Conservation (phyloP, 345 rosid species). For the Ceriops tagal region DNA sequence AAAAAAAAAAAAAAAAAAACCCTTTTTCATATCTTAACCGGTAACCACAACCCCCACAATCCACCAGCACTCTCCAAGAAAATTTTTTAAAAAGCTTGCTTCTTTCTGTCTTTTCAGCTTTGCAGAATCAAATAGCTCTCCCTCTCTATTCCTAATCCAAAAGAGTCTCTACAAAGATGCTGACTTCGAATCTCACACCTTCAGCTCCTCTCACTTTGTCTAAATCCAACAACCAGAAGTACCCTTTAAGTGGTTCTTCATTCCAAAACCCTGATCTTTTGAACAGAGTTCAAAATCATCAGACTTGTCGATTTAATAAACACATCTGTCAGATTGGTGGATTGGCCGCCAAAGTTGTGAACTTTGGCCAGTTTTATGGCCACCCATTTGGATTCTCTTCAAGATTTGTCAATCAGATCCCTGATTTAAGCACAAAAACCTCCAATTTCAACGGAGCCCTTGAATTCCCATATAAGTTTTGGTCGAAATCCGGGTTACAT, state of each 20-base stretch:
- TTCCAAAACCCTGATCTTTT: constrained; percentile 33
- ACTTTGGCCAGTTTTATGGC: constrained; percentile 21
- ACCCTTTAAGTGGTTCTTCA: constrained; percentile 25
- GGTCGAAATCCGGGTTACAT: constrained; percentile 34
- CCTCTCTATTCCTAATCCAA: background rate
- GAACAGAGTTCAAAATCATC: constrained; percentile 30
- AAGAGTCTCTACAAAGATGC: constrained; percentile 30
- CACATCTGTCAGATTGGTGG: constrained; percentile 15
- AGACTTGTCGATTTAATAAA: constrained; percentile 26
- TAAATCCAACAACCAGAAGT: constrained; percentile 27
- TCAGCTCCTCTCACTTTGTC: constrained; percentile 43
- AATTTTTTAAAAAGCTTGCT: background rate
- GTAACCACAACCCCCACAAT: background rate
- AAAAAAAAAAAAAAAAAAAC: too few relatives aligned
- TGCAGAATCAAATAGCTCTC: background rate
- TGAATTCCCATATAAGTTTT: constrained; percentile 24
- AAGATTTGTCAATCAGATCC: constrained; percentile 35
- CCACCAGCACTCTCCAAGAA: background rate
- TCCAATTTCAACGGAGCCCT: constrained; percentile 18
- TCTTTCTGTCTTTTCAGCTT: background rate
- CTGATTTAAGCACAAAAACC: constrained; percentile 27
- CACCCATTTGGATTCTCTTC: constrained; percentile 39
- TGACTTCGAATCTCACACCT: constrained; percentile 45
- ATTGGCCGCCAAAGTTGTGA: constrained; percentile 20
- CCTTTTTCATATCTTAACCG: too few relatives aligned